Evolutionary conservation across 768 basidiomycete species (phyloP).

Genomic region (Boletus insuetus): DNA sequence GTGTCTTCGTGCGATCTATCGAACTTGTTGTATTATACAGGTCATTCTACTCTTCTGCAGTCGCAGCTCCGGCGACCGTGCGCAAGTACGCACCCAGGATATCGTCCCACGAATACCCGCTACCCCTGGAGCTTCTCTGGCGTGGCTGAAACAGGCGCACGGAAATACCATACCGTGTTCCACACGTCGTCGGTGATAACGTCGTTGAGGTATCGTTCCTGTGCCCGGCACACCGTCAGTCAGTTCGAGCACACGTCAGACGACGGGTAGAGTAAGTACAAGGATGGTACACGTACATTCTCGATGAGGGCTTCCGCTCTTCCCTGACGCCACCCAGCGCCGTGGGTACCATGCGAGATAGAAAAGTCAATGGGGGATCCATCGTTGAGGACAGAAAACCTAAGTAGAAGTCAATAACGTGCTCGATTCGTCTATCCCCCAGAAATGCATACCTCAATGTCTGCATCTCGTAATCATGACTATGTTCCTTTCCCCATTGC

Average conservation of each 20-base stretch:
- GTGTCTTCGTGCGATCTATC: too few relatives aligned
- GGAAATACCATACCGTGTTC: conserved; percentile 4
- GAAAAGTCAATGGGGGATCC: conserved; percentile 2
- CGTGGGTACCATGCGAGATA: neutral
- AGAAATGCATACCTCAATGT: neutral
- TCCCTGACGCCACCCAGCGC: neutral
- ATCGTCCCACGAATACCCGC: too few relatives aligned
- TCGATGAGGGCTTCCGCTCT: conserved; percentile 3
- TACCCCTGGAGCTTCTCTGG: neutral
- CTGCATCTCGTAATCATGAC: neutral
- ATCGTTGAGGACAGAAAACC: conserved; percentile 5
- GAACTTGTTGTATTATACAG: too few relatives aligned
- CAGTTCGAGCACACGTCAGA: neutral
- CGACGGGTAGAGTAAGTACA: neutral
- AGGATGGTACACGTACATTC: neutral
- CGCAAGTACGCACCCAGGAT: too few relatives aligned
- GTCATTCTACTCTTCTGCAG: too few relatives aligned
- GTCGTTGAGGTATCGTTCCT: conserved; percentile 1
- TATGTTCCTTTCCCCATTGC: conserved; percentile 1
- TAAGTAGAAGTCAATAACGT: neutral
- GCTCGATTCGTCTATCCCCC: neutral
- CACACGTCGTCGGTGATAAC: conserved; percentile 1
- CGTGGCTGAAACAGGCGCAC: neutral
- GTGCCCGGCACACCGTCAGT: neutral
- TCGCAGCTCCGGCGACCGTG: too few relatives aligned